Evolutionary conservation across 495 filamentous ascomycete genomes (phyloP), one percentile per base, ranked within the genome.

Genomic region (Talaromyces proteolyticus): DNA sequence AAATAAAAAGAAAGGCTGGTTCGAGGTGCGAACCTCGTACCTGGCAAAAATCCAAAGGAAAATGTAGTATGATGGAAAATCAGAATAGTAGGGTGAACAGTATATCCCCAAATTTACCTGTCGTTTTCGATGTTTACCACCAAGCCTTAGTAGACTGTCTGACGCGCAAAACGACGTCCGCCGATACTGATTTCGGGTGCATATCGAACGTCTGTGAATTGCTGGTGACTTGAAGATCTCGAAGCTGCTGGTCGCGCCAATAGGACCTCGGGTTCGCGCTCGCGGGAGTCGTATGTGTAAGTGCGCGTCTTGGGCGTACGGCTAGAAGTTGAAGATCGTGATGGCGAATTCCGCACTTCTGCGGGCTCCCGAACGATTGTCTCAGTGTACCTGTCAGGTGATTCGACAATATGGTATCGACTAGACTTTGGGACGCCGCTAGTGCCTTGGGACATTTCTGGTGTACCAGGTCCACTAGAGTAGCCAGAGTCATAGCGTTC

Each of bases 401-500:
- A 16, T 16, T 41, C 38, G 14, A 25, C 20, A 19, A 24, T 18
- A 6, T 49, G 39, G 47, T 39, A 49, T 14, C 34, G 44, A 34
- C 34, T 49, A 12, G 26, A 24, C 37, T 41, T 49, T 34, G 37
- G 55, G 51, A 22, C 51, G 0, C 66, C 60, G 41, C 49, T 53
- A 25, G 58, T 53, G 3, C 57, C 55, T 6, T 57, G 50, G 12
- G 52, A 44, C 49, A 67, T 63, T 20, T 74, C 70, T 11, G 72
- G 64, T 0, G 69, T 72, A 26, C 60, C 61, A 36, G 73, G 65
- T 40, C 48, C 51, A 49, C 70, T 75, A 10, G 68, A 74, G 49
- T 75, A 72, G 10, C 70, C 70, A 4, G 73, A 76, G 39, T 78
- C 75, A 21, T 70, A 57, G 45, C 62, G 58, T 4, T 74, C 66